A percentile compares a stretch with the other conserved stretches of the same genome.
Evolutionary conservation across 768 basidiomycete species (phyloP).

Genomic region (Termitomyces heimii): DNA sequence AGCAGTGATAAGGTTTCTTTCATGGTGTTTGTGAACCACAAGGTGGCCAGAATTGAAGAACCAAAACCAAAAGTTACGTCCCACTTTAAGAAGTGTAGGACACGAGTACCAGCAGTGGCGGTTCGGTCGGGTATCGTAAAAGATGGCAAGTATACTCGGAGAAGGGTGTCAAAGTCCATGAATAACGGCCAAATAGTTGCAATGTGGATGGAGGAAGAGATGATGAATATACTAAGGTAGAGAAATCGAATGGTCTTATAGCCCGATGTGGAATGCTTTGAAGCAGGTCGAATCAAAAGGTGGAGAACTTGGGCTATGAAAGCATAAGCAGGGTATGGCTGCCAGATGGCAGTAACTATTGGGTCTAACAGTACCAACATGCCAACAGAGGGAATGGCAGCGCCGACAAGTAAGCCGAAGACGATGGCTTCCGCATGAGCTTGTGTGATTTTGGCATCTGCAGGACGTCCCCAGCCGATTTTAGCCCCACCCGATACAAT

Average conservation of each 20-base stretch:
- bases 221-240: conserved; percentile 34
- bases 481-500: conserved; percentile 31
- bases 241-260: conserved; percentile 28
- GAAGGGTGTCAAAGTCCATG: conserved; percentile 23
- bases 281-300: conserved; percentile 31
- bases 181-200: conserved; percentile 30
- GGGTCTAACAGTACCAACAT: conserved; percentile 39
- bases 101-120: conserved; percentile 20
- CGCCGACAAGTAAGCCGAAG: conserved; percentile 42
- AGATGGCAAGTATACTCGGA: conserved; percentile 31
- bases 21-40: conserved; percentile 39
- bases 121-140: conserved; percentile 19
- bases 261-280: conserved; percentile 27
- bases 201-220: conserved; percentile 37
- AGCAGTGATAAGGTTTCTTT: conserved; percentile 27
- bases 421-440: conserved; percentile 45
- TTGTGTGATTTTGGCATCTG: conserved; percentile 26
- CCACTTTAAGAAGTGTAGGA: conserved; percentile 46
- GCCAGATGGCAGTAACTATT: conserved; percentile 46
- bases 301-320: conserved; percentile 35
- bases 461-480: conserved; percentile 12
- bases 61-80: conserved; percentile 34
- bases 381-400: conserved; percentile 37
- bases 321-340: conserved; percentile 42
- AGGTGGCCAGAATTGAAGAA: conserved; percentile 35